Evolutionary conservation across 345 rosid genomes (phyloP), one percentile per base, ranked within the genome.

Genomic region (Microthlaspi erraticum): DNA sequence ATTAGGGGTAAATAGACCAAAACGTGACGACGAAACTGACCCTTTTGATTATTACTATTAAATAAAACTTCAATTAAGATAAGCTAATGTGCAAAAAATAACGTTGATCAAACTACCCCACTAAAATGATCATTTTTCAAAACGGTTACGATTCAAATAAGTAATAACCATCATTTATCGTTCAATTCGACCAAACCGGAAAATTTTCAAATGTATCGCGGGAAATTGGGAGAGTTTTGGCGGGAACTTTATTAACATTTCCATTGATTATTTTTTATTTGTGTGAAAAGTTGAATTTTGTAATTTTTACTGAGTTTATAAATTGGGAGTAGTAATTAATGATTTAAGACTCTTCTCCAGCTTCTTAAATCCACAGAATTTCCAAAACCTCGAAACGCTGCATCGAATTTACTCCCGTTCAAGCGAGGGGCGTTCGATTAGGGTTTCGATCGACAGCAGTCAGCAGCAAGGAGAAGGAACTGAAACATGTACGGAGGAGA

Each of bases 401-500:
- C 2, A 20, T 64, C 52, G 43, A 66, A 42, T 44, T 68, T 10
- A 33, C 23, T 51, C 51, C 73, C 62, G 48, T 52, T 13, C 56
- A 51, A 66, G 73, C 57, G 73, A 67, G n/a, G 23, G 11, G 19
- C 37, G 65, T 45, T 55, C 5, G 39, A n/a, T 45, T 60, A 66
- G 81, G 81, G 43, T 39, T 77, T 37, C 48, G 70, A 34, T 70
- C 60, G 8, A 20, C 17, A 10, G 6, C 31, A 36, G 1, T 16
- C 17, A 10, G 6, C 31, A 36, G 1, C 34, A 54, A 54, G 23
- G 43, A 41, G 38, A 41, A 45, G 11, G 14, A 32, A 9, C 29
- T 26, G 6, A 26, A 62, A 34, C 62, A 87, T 86, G 98, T 73
- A 81, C 75, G 75, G 84, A 11, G 77, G 88, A 83, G 85, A 91